Evolutionary conservation across 306 rosid genomes (phyloP), one percentile per base, ranked within the genome.

Genomic region (Quercus berberidifolia): DNA sequence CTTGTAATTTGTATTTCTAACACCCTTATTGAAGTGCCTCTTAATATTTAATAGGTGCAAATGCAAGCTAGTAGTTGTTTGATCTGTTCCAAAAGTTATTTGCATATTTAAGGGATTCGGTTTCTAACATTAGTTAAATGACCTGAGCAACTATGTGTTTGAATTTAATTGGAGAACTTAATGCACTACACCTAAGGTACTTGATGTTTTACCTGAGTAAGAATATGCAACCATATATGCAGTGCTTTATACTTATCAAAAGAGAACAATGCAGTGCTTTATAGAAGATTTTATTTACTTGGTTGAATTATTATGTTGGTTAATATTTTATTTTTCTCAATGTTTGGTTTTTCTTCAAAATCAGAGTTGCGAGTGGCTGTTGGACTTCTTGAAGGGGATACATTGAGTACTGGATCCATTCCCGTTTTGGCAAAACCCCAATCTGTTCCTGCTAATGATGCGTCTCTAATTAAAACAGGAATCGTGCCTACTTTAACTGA

Each of bases 301-400:
- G 13, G n/a, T 33, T 51, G 55, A 49, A 63, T 74, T 38, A 72
- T 69, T 59, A 64, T 81, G 75, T 54, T 78, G 76, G 62, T 19
- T 49, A 59, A n/a, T 71, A 7, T 74, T 55, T 54, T 31, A 33
- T 56, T 70, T 56, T 70, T 55, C 25, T 72, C 65, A 64, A 77
- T 69, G 33, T 15, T 49, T 71, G 6, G 75, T 74, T 73, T 52
- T 79, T 79, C 13, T 82, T 79, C 59, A 46, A 74, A 81, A 75
- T 55, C 91, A 96, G 99, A 96, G 82, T 83, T 93, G 73, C 94
- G 88, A 70, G 67, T 13, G 56, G 75, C 82, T 19, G 78, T 62
- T 79, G 91, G 87, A 65, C 87, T 87, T 52, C 17, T 25, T 57
- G 99, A 96, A 54, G 84, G 83, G 56, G 94, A 93, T 79, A 75